Evolutionary conservation across 345 rosid genomes (phyloP), one percentile per base, ranked within the genome.

Genomic region (Angophora floribunda): DNA sequence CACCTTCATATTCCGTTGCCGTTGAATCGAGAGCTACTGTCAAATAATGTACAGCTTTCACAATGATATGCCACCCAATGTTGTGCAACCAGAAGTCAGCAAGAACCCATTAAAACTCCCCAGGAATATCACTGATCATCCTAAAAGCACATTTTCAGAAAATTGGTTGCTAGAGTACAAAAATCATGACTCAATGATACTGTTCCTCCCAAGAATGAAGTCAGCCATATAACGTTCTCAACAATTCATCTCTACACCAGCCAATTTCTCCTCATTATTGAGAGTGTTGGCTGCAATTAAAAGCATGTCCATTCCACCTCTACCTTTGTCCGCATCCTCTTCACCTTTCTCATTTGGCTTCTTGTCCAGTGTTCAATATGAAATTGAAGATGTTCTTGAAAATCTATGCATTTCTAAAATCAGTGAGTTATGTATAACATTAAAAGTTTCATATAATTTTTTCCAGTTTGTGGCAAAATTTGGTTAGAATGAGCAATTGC

Each of bases 301-400:
- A 91, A 96, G 99, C 95, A 98, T 94, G 82, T 95, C 96, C 95
- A 96, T 89, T 89, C 94, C 96, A 89, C 94, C 91, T 67, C 50
- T 86, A 57, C 87, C 87, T 45, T 63, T 89, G 63, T 89, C 88
- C 49, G 16, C 21, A 87, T 88, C 24, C 13, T 80, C 70, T 86
- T 86, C 36, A 41, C 78, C 67, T 86, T 52, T 87, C 50, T 89
- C 85, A 24, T 65, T 63, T 87, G 86, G 86, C 57, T 85, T 85
- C 52, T 26, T 85, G 86, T 85, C 59, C 4, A 36, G 41, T 36
- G 41, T 36, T 36, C 41, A 36, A 36, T 36, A 36, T 36, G 41
- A 36, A 36, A 36, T 36, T 36, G 41, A 36, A 36, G 41, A 36
- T 36, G 41, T 36, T 36, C 41, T 36, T 36, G 41, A 36, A 36